Base-by-base conservation (phyloP, 176 grass and related monocot species). In the Elaeis guineensis region DNA sequence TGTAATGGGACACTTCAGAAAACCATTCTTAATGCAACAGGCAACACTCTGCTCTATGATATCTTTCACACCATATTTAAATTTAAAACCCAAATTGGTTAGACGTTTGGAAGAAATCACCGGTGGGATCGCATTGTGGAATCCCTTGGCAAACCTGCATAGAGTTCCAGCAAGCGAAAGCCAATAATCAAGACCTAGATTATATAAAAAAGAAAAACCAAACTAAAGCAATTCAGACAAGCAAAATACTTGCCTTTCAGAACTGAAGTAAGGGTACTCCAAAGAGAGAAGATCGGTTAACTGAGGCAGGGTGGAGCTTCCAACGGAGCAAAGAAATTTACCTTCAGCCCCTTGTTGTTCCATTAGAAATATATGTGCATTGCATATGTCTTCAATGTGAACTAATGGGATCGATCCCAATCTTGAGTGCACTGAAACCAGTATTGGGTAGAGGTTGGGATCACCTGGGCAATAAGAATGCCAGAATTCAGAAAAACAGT, bases 301-400 rank as follows among this genome's bases (percentile, higher is more conserved):
- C 16, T 75, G 52, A 18, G 75, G 26, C 67, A 66, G 73, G 16
- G 64, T 1, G 66, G 65, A 73, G 57, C 80, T 77, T 17, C 71
- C 80, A 0, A 19, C 69, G 7, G 64, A 80, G 75, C 80, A 95
- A 3, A 90, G 51, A 68, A 87, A 87, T 16, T 83, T 71, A 11
- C 80, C 86, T 39, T 85, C 30, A 2, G 91, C 78, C 4, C 2
- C 21, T 3, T 55, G 19, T 28, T 64, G 62, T 56, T 87, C 86
- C 65, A 74, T 71, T 1, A 90, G 77, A 57, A 87, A 85, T 8
- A 95, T 78, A 55, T 95, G 91, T 17, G 91, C 91, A 68, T 81
- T 75, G 68, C 91, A 87, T 3, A 76, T 75, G 67, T 95, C 91
- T 73, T 90, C 80, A 12, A 95, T 30, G 76, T 95, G 86, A 26